Evolutionary conservation across 2,329 filamentous ascomycete genomes (phyloP).

Genomic region (Fusarium sp.): DNA sequence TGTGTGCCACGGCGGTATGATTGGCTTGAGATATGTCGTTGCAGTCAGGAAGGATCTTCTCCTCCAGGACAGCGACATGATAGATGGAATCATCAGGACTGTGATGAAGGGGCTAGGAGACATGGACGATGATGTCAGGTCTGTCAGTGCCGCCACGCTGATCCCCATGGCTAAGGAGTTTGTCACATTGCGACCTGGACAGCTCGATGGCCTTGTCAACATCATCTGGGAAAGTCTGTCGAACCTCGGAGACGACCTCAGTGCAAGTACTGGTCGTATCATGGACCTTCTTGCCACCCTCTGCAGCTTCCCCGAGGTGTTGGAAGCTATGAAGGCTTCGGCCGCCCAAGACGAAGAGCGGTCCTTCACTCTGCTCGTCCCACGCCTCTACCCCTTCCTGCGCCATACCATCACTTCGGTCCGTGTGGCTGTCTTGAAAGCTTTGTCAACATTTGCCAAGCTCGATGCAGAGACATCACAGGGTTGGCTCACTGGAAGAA

Average conservation of each 20-base stretch:
- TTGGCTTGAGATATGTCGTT: conserved; percentile 93
- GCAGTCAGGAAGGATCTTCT: conserved; percentile 94
- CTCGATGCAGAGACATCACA: conserved; percentile 84
- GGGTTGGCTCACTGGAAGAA: conserved; percentile 92
- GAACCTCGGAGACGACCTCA: conserved; percentile 95
- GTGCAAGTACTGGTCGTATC: conserved; percentile 95
- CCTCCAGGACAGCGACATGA: conserved; percentile 83
- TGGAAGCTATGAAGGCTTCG: conserved; percentile 93
- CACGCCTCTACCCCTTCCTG: conserved; percentile 93
- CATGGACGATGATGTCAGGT: conserved; percentile 93
- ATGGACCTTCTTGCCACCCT: conserved; percentile 98
- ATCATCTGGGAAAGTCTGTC: conserved; percentile 98
- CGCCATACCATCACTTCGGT: conserved; percentile 98
- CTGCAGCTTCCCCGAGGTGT: conserved; percentile 91
- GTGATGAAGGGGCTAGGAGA: conserved; percentile 96
- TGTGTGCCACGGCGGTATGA: conserved; percentile 97
- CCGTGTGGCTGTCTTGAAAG: conserved; percentile 90
- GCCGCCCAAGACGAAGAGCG: conserved; percentile 85
- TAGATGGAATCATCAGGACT: conserved; percentile 91
- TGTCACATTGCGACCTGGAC: conserved; percentile 82
- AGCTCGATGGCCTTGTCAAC: conserved; percentile 85
- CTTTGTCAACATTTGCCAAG: conserved; percentile 90
- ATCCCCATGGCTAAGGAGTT: conserved; percentile 97
- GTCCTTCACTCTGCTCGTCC: conserved; percentile 92
- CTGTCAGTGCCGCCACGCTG: conserved; percentile 96